Evolutionary conservation across 202 grass and related monocot genomes (phyloP), one percentile per base, ranked within the genome.

Genomic region (Alloteropsis angusta): DNA sequence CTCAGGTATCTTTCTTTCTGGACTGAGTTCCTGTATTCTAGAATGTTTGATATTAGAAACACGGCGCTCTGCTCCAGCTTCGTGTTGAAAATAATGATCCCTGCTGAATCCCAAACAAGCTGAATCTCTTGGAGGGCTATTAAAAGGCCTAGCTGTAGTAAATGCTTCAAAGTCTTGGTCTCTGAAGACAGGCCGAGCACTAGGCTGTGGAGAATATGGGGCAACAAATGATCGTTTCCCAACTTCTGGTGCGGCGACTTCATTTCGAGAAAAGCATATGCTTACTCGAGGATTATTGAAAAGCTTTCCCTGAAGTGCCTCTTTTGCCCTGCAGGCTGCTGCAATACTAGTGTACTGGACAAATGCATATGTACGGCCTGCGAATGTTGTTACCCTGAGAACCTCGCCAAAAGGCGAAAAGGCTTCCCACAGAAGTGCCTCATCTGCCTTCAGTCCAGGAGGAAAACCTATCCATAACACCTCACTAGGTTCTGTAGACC

Each of bases 401-500:
- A 98, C 85, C 60, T 98, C 72, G 13, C 95, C 95, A 60, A 93
- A 98, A 54, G 89, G 86, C 43, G 75, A 90, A 91, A 98, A 98
- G 59, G 75, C 84, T 68, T 83, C 89, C 82, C 87, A 85, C 66
- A 98, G 49, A 77, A 64, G 63, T 72, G 61, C 64, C 86, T 98
- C 92, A 47, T 98, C 87, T 45, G 85, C 77, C 67, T 94, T 90
- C 17, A 93, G 65, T 75, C 58, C 84, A 61, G 75, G 42, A 77
- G 95, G 95, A 75, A 98, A 90, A 37, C 95, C 95, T 84, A 98
- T 89, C 95, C 95, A 98, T 79, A 98, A 78, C 9, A 94, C 85
- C 72, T 98, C 95, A 77, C 95, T 92, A 78, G 95, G 92, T 83
- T 98, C 95, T 68, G 77, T 64, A 42, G 77, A 75, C 53, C 75